Conservation (phyloP, 345 rosid genomes). For the Ceriops tagal region DNA sequence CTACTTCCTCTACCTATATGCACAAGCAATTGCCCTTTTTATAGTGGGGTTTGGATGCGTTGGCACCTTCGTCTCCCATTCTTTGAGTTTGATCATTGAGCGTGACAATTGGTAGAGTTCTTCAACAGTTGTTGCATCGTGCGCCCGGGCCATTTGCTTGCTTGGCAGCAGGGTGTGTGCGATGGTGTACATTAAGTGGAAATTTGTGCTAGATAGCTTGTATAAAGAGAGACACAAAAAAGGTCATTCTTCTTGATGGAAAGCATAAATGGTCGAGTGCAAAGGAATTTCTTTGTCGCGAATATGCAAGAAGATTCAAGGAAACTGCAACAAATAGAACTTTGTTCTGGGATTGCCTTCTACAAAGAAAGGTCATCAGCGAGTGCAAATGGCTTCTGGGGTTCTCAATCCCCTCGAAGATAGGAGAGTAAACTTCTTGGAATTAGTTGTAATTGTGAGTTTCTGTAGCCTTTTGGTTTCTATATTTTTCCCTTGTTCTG, state of each 20-base stretch:
- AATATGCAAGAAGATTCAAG: conserved; percentile 6
- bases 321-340: background rate
- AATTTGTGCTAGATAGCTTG: conserved; percentile 1
- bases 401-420: conserved; percentile 10
- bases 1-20: conserved; percentile 61
- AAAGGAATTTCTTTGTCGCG: background rate
- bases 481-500: background rate
- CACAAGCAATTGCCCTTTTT: conserved; percentile 79
- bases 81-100: conserved; percentile 5
- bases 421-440: conserved; percentile 5
- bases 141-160: background rate
- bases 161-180: background rate
- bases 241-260: conserved; percentile 6
- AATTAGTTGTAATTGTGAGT: conserved; percentile 15
- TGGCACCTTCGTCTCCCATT: conserved; percentile 62
- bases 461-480: conserved; percentile 1
- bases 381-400: conserved; percentile 4
- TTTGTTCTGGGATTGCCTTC: conserved; percentile 2
- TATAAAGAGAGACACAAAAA: background rate
- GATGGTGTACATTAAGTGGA: background rate
- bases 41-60: conserved; percentile 67
- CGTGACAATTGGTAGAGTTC: background rate
- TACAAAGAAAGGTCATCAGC: background rate
- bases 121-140: background rate
- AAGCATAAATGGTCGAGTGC: conserved; percentile 2